Conservation (phyloP, 116 monocot species). For the Dioscorea cayenensis region DNA sequence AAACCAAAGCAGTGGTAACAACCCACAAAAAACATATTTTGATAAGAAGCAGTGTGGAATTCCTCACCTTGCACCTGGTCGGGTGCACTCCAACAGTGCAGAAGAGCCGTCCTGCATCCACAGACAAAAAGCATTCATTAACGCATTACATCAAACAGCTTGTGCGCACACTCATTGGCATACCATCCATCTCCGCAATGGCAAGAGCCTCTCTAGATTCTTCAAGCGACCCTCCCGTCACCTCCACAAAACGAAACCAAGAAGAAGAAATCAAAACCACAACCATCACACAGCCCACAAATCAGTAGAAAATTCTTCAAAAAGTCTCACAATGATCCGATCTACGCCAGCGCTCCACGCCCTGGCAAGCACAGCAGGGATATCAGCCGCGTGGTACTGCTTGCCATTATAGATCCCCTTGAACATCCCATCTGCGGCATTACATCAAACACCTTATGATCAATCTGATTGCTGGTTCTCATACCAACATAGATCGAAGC, state of each 20-base stretch:
- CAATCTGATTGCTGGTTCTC: too few species aligned
- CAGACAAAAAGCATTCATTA: not conserved
- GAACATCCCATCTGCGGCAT: conserved; percentile 80
- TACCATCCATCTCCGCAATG: conserved; percentile 92
- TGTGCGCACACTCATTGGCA: not conserved
- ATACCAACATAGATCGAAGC: not conserved
- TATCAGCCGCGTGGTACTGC: conserved; percentile 67
- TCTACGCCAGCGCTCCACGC: conserved; percentile 90
- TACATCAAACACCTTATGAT: not conserved
- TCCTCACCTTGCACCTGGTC: conserved; percentile 83
- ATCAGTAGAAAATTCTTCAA: not conserved
- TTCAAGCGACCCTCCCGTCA: conserved; percentile 81
- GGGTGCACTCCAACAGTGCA: conserved; percentile 98
- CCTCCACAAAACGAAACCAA: conserved; percentile 25
- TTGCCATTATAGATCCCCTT: conserved; percentile 87
- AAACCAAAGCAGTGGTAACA: conserved; percentile 4
- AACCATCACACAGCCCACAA: not conserved
- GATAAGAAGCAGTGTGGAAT: not conserved
- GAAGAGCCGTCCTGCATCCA: conserved; percentile 66
- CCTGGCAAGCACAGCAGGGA: conserved; percentile 61
- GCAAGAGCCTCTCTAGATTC: conserved; percentile 90
- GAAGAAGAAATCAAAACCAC: not conserved
- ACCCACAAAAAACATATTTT: not conserved
- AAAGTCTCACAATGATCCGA: conserved; percentile 66
- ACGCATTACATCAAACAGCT: conserved; percentile 26